Evolutionary conservation across 2,329 filamentous ascomycete genomes (phyloP).

Genomic region (Phyllosticta citrichinensis): DNA sequence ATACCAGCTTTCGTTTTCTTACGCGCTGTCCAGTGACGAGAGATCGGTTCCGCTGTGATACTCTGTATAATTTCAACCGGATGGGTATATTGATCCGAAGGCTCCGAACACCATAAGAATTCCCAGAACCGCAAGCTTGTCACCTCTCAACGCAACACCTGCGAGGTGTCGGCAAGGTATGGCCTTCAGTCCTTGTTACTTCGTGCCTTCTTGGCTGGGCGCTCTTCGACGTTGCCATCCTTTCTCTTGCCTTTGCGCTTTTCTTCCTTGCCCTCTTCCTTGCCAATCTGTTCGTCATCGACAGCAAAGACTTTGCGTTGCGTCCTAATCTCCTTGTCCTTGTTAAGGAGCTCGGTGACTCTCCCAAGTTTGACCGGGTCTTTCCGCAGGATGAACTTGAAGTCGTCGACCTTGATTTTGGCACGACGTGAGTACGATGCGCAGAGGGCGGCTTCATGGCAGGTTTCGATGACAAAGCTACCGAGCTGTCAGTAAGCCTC

Average conservation of each 20-base stretch:
- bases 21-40: not conserved
- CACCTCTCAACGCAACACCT: not conserved
- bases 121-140: not conserved
- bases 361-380: conserved; percentile 80
- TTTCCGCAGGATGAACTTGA: conserved; percentile 83
- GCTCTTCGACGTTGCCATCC: conserved; percentile 20
- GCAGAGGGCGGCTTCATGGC: conserved; percentile 76
- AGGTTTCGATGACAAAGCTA: conserved; percentile 80
- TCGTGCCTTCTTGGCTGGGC: conserved; percentile 18
- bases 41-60: not conserved
- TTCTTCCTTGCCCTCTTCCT: conserved; percentile 40
- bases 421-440: conserved; percentile 81
- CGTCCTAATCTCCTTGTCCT: conserved; percentile 77
- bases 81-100: not conserved
- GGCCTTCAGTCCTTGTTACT: conserved; percentile 5
- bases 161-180: not conserved
- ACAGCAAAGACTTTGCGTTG: conserved; percentile 65
- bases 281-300: conserved; percentile 54
- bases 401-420: conserved; percentile 97
- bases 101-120: not conserved
- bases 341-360: conserved; percentile 80
- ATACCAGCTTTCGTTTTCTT: not conserved
- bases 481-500: not conserved
- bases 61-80: not conserved
- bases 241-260: conserved; percentile 31